These are phyloP conservation scores for Venturia effusa DNA, from an alignment of 2,329 filamentous ascomycete genomes.

Conservation along the genomic window DNA sequence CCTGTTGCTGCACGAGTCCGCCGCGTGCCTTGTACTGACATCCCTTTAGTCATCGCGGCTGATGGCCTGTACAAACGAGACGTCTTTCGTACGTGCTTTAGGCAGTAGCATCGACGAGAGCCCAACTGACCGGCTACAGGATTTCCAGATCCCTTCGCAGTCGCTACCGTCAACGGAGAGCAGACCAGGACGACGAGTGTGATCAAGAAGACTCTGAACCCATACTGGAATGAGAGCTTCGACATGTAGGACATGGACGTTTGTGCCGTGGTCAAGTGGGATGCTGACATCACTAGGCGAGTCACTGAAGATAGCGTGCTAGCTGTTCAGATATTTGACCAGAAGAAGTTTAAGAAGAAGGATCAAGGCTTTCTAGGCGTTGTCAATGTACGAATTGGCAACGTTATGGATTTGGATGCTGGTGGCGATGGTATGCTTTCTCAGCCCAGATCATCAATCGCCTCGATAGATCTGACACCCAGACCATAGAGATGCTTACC, in stretches of 20 bases:
- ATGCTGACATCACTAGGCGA: conserved; percentile 43
- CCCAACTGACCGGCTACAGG: conserved; percentile 41
- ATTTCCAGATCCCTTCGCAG: conserved; percentile 94
- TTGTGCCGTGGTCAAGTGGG: neutral
- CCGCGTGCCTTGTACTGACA: conserved; percentile 17
- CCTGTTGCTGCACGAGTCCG: conserved; percentile 15
- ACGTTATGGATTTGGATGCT: conserved; percentile 81
- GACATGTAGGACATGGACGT: conserved; percentile 65
- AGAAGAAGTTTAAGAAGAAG: conserved; percentile 99
- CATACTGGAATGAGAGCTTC: conserved; percentile 99
- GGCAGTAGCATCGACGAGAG: neutral
- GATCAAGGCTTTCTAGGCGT: conserved; percentile 97
- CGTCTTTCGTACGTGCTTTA: conserved; percentile 74
- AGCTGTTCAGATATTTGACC: conserved; percentile 96
- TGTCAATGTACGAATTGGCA: conserved; percentile 91
- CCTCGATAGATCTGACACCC: neutral
- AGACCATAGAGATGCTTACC: conserved; percentile 75
- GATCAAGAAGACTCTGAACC: conserved; percentile 94
- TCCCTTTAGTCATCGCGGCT: conserved; percentile 76
- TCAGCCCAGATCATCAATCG: neutral
- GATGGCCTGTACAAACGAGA: conserved; percentile 98
- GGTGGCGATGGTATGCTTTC: conserved; percentile 72
- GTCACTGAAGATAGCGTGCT: conserved; percentile 94
- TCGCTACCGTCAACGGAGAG: conserved; percentile 93
- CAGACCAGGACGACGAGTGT: conserved; percentile 97